Evolutionary conservation across 1,139 yeast genomes (phyloP).

Genomic region (Hyphopichia burtonii): DNA sequence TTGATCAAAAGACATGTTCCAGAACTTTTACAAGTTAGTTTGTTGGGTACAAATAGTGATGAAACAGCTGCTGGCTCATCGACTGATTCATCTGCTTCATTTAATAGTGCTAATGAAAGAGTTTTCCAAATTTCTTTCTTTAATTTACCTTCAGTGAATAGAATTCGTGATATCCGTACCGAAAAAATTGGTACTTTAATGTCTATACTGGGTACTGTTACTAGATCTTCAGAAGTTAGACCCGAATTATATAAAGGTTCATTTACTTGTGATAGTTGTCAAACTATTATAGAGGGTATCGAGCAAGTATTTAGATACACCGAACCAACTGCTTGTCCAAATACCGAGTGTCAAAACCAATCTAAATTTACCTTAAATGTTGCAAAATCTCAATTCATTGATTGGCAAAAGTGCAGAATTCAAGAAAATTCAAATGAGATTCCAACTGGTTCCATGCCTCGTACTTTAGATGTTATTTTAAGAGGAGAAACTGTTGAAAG

Average conservation of each 20-base stretch:
- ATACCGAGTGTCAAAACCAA: conserved; percentile 71
- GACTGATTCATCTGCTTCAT: conserved; percentile 23
- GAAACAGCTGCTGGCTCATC: conserved; percentile 9
- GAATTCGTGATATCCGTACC: conserved; percentile 88
- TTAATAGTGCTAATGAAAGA: conserved; percentile 55
- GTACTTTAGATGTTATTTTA: conserved; percentile 88
- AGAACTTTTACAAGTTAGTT: conserved; percentile 52
- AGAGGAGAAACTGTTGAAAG: conserved; percentile 95
- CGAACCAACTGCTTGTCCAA: conserved; percentile 91
- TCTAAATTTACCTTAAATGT: conserved; percentile 83
- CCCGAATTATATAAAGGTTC: conserved; percentile 90
- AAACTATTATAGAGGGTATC: conserved; percentile 81
- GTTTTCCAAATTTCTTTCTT: conserved; percentile 88
- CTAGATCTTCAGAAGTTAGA: conserved; percentile 94
- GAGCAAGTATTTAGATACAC: conserved; percentile 94
- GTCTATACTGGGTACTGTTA: conserved; percentile 92
- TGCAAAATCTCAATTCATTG: conserved; percentile 81
- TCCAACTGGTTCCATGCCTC: conserved; percentile 99
- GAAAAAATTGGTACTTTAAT: conserved; percentile 84
- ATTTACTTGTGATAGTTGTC: conserved; percentile 87
- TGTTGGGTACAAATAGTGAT: conserved; percentile 29
- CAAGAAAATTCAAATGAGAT: conserved; percentile 95
- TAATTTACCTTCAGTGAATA: conserved; percentile 76
- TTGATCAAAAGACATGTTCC: conserved; percentile 80
- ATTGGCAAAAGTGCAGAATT: conserved; percentile 96